Percentiles rank a stretch among this genome's conserved stretches.
These are phyloP conservation scores for Fusarium nodosum DNA, from an alignment of 2,329 filamentous ascomycete species.

Conservation along the genomic window DNA sequence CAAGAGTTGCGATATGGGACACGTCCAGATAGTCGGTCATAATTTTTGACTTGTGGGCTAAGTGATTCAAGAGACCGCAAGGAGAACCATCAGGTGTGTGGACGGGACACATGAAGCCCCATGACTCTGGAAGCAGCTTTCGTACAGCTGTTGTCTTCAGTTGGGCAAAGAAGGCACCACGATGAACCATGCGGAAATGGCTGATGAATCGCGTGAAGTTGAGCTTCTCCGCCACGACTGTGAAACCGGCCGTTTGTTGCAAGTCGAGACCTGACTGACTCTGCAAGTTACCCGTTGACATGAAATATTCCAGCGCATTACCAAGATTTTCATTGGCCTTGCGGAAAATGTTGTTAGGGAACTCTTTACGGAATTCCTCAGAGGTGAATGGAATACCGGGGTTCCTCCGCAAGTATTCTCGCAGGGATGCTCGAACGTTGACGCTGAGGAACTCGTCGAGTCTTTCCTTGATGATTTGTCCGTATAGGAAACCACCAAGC, in stretches of 20 bases:
- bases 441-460: constrained; percentile 86
- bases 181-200: constrained; percentile 98
- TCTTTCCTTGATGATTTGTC: constrained; percentile 94
- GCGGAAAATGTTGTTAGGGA: constrained; percentile 80
- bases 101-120: constrained; percentile 97
- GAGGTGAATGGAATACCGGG: constrained; percentile 81
- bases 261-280: constrained; percentile 93
- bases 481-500: constrained; percentile 92
- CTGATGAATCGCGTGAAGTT: constrained; percentile 99
- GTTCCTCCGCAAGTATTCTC: constrained; percentile 69
- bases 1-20: constrained; percentile 78
- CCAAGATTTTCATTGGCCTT: constrained; percentile 91
- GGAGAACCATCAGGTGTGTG: constrained; percentile 97
- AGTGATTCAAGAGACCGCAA: constrained; percentile 93
- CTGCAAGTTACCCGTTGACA: constrained; percentile 94
- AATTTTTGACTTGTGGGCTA: constrained; percentile 78
- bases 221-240: constrained; percentile 97
- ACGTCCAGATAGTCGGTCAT: constrained; percentile 61
- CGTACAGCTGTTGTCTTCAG: constrained; percentile 96
- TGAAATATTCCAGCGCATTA: constrained; percentile 89
- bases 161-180: constrained; percentile 98
- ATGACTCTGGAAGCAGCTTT: constrained; percentile 95
- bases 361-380: constrained; percentile 82
- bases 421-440: constrained; percentile 64
- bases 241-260: constrained; percentile 95